Evolutionary conservation across 768 basidiomycete genomes (phyloP).

Genomic region (Termitomyces sp.): DNA sequence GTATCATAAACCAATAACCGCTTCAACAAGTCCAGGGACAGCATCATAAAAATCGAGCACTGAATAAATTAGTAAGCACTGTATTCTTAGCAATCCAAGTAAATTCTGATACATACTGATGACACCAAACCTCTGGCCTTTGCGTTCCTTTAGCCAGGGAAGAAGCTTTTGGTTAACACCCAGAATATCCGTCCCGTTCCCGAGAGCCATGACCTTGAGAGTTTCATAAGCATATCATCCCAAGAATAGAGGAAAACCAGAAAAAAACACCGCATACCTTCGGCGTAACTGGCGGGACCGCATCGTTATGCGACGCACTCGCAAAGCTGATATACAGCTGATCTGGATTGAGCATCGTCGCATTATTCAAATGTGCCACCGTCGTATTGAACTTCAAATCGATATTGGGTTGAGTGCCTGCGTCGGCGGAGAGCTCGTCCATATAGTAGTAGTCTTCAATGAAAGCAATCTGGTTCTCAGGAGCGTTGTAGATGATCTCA

Average conservation of each 20-base stretch:
- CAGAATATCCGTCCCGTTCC: constrained; percentile 25
- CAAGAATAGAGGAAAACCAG: background rate
- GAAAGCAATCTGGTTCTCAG: constrained; percentile 30
- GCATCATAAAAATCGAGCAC: constrained; percentile 46
- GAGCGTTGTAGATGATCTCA: constrained; percentile 36
- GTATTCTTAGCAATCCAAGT: background rate
- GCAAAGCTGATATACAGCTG: constrained; percentile 45
- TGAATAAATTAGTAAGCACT: constrained; percentile 9
- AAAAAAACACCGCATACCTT: constrained; percentile 18
- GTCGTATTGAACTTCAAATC: constrained; percentile 36
- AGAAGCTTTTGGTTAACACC: constrained; percentile 41
- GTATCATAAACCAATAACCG: constrained; percentile 31
- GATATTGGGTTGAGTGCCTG: constrained; percentile 32
- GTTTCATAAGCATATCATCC: constrained; percentile 18
- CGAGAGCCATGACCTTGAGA: constrained; percentile 40
- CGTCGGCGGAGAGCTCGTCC: constrained; percentile 22
- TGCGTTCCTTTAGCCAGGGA: constrained; percentile 34
- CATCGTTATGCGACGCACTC: constrained; percentile 33
- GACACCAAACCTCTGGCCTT: constrained; percentile 39
- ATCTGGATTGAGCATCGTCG: constrained; percentile 29
- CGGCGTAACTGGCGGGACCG: constrained; percentile 28
- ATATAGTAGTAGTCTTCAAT: constrained; percentile 45
- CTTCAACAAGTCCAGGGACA: constrained; percentile 40
- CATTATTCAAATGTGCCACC: constrained; percentile 35
- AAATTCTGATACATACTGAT: constrained; percentile 29